phyloP scores from a whole-genome alignment of 495 filamentous ascomycete genomes.

The Saxophila tyrrhenica region DNA sequence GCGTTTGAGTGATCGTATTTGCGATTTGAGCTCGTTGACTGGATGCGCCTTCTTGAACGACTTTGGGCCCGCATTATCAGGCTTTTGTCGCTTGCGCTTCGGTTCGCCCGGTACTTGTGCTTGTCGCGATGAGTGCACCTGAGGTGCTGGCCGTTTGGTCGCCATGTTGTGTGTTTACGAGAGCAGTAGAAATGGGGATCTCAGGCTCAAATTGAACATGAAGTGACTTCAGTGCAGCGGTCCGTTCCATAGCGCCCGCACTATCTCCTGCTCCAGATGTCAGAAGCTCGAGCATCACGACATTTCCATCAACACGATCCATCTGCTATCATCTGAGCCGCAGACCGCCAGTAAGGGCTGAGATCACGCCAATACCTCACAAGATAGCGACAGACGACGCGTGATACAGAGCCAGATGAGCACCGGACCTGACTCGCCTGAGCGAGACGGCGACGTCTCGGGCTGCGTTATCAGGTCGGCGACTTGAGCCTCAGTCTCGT shows the following conservation, averaged over 20 bases:
- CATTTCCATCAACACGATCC: neutral
- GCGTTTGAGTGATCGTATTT: constrained; percentile 48
- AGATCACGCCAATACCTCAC: neutral
- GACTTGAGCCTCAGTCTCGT: neutral
- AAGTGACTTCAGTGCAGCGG: too few relatives aligned
- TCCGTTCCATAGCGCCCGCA: too few relatives aligned
- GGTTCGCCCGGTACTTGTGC: constrained; percentile 22
- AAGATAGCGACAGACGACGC: neutral
- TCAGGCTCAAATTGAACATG: too few relatives aligned
- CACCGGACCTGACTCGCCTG: neutral
- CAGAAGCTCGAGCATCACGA: neutral
- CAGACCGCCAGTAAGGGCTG: neutral
- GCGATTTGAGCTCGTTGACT: constrained; percentile 42
- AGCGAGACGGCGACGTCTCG: neutral
- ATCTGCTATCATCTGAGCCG: neutral
- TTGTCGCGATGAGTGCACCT: constrained; percentile 19
- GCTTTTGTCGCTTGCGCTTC: constrained; percentile 11
- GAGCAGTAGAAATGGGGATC: too few relatives aligned
- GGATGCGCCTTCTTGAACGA: constrained; percentile 29
- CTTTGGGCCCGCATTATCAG: constrained; percentile 23
- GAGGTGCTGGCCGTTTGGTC: constrained; percentile 11
- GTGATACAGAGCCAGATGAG: neutral
- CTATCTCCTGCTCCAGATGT: too few relatives aligned
- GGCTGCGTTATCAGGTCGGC: neutral
- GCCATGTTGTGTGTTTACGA: constrained; percentile 13